Base-by-base conservation (phyloP, 1,284 basidiomycete species). In the Athelia sp. region DNA sequence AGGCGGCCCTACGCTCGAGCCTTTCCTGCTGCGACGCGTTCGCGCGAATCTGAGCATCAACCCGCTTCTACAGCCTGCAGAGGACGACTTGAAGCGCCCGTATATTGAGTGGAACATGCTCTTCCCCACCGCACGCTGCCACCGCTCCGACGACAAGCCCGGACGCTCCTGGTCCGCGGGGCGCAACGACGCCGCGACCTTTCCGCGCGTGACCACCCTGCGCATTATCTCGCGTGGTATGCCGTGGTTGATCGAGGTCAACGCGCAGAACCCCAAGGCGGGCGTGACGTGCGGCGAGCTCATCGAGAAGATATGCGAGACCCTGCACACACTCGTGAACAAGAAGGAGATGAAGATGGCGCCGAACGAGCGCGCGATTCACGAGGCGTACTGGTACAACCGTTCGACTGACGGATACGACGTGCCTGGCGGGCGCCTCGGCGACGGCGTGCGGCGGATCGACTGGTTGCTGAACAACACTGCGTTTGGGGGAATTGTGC, bases 261-360 rank as follows among this genome's bases (percentile, higher is more conserved):
- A 65, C n/a, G 84, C 84, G 2, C 55, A 64, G 1, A 67, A 79
- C 36, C 60, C 62, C n/a, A 62, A 67, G 8, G 24, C 73, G 18
- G 87, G 87, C 14, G 78, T 90, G 14, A 87, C 84, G 0, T 90
- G 87, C 54, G 83, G 82, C 3, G 86, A 89, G 54, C 71, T 88
- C 26, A 70, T 89, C 50, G 84, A 88, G 45, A 63, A 69, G 1
- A 67, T 89, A 38, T 72, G 74, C 46, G 54, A 61, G 0, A 72
- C 73, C 57, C 61, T 89, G 66, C 69, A 76, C 50, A 69, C 63
- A n/a, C 70, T 77, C 40, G 70, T 81, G 1, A 64, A 66, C 4
- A 72, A 73, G 55, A 60, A 62, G 22, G 83, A 87, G 50, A 85
- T 72, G 57, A 70, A 78, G 4, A 54, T 56, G 13, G 62, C 79